Base-by-base conservation (phyloP, 805 yeast genomes). In the Kluyveromyces wickerhamii region DNA sequence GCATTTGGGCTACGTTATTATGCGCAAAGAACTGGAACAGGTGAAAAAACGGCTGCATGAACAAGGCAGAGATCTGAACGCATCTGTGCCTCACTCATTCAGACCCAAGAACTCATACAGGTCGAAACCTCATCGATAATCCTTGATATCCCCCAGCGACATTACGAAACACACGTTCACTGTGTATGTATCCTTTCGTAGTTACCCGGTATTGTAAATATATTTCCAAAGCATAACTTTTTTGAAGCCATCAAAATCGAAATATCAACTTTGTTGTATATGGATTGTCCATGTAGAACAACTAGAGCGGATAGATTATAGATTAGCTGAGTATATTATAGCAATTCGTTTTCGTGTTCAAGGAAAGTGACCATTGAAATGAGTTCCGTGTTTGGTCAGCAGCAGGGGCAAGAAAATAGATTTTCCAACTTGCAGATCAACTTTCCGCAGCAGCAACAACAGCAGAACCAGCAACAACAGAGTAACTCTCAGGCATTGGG, bases 1-100 rank as follows among this genome's bases (percentile, higher is more conserved):
- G 39, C 96, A 88, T 61, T 53, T 83, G 43, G 89, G 87, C 0
- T 87, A 79, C 55, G 88, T 78, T 2, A 76, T 71, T 34, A 79
- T 88, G 77, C 67, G 95, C 49, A 63, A 65, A 35, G 72, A 69
- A 19, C 65, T 72, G 39, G 65, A 65, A 5, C 68, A 60, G 18
- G 43, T 70, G 44, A 57, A 51, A 24, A 44, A 42, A 24, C 44
- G 39, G n/a, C 35, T 40, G 43, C 40, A 31, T 47, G 47, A 36
- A 38, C 45, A 42, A 30, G 46, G 49, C 17, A 37, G 32, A 11
- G 43, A 43, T 27, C 35, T 36, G 10, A 7, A 16, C 11, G 19
- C 21, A 21, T 26, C 13, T 16, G 19, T 26, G 7, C 29, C 29
- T 17, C 29, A 26, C 5, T 5, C 7, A 13, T 14, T 17, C n/a